A percentile compares a stretch with the other conserved stretches of the same genome.
Evolutionary conservation across 257 asterid genomes (phyloP).

Genomic region (Solanum ahanhuiri): DNA sequence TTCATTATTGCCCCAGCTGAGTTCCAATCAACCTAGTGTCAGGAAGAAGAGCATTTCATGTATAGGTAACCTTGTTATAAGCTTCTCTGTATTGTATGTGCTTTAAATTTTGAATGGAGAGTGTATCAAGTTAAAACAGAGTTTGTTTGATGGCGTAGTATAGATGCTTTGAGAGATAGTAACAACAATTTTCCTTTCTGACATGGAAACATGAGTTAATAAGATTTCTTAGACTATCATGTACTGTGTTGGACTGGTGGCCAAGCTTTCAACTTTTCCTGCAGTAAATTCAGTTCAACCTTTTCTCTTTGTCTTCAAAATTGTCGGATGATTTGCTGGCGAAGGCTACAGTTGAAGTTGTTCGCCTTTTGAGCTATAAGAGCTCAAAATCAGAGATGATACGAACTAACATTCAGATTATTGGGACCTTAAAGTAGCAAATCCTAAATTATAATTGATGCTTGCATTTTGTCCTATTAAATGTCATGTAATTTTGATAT

Average conservation of each 20-base stretch:
- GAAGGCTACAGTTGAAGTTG: slow-evolving; percentile 74
- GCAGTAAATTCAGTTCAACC: background rate
- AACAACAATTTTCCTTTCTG: background rate
- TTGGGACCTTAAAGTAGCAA: slow-evolving; percentile 78
- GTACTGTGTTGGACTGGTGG: background rate
- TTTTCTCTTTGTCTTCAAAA: slow-evolving; percentile 66
- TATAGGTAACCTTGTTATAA: slow-evolving; percentile 48
- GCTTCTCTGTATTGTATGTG: background rate
- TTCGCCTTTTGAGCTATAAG: slow-evolving; percentile 49
- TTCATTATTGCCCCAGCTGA: slow-evolving; percentile 77
- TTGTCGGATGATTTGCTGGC: slow-evolving; percentile 91
- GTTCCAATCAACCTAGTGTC: slow-evolving; percentile 80
- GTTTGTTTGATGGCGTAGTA: background rate
- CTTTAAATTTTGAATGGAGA: background rate
- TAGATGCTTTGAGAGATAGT: background rate
- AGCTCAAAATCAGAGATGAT: slow-evolving; percentile 62
- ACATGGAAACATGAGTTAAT: background rate
- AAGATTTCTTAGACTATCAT: background rate
- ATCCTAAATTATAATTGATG: background rate
- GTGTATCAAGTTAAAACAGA: background rate
- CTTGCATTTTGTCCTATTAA: background rate
- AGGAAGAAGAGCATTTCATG: slow-evolving; percentile 94
- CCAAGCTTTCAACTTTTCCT: background rate
- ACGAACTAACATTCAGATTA: slow-evolving; percentile 90
- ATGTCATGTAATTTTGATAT: background rate